Conservation (phyloP, 2,329 filamentous ascomycete genomes). For the Colletotrichum caudatum region DNA sequence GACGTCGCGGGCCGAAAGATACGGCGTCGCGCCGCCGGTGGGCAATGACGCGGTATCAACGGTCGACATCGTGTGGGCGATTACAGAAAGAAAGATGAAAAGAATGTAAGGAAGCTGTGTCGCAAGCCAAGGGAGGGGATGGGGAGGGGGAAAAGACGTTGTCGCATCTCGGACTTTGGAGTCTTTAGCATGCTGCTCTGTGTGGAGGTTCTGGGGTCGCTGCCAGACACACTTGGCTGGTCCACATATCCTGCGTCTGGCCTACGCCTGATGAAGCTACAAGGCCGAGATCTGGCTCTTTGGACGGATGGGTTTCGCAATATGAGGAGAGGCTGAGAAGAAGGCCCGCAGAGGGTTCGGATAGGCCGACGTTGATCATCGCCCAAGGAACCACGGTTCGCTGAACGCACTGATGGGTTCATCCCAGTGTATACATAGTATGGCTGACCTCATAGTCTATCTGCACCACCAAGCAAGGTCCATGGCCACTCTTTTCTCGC, state of each 20-base stretch:
- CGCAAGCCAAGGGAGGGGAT: slow-evolving; percentile 2
- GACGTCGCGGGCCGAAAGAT: slow-evolving; percentile 16
- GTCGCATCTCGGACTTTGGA: slow-evolving; percentile 14
- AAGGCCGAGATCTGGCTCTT: slow-evolving; percentile 27
- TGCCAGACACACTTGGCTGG: slow-evolving; percentile 6
- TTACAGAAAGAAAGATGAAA: background rate
- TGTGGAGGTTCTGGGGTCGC: slow-evolving; percentile 25
- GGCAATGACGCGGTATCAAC: slow-evolving; percentile 20
- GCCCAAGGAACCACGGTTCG: background rate
- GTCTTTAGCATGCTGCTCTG: slow-evolving; percentile 7
- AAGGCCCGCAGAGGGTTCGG: too few species aligned
- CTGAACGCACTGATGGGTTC: background rate
- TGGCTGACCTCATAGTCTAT: background rate
- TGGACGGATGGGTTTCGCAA: background rate
- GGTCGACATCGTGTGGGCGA: slow-evolving; percentile 24
- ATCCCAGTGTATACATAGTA: too few species aligned
- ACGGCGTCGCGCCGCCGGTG: slow-evolving; percentile 26
- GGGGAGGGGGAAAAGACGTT: slow-evolving; percentile 16
- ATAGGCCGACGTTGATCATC: background rate
- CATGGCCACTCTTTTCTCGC: background rate
- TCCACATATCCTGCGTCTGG: slow-evolving; percentile 29
- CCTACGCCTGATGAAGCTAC: slow-evolving; percentile 38
- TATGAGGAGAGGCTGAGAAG: background rate
- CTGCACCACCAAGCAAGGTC: background rate
- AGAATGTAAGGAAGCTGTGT: background rate